Evolutionary conservation across 2,329 filamentous ascomycete genomes (phyloP).

Genomic region (Aureobasidium sp.): DNA sequence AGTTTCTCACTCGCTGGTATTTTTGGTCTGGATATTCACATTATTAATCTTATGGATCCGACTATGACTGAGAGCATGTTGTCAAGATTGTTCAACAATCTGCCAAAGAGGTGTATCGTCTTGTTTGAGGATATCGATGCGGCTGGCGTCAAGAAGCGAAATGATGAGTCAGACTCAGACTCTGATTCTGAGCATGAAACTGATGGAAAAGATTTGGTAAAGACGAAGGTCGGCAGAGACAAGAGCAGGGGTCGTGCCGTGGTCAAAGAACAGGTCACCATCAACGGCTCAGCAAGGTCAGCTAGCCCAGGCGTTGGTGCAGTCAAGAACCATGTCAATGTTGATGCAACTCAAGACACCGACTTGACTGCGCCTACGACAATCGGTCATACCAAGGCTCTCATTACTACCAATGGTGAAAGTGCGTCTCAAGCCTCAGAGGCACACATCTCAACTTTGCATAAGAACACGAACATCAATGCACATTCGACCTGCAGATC

Average conservation of each 20-base stretch:
- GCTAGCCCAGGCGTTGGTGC: background rate
- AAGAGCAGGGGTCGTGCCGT: background rate
- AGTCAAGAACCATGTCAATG: background rate
- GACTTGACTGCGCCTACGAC: background rate
- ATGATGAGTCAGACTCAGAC: slow-evolving; percentile 12
- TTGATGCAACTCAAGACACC: background rate
- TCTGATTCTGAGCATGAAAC: background rate
- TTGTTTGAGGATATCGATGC: slow-evolving; percentile 41
- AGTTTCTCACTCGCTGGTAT: slow-evolving; percentile 37
- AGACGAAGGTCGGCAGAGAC: background rate
- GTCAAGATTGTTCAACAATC: slow-evolving; percentile 33
- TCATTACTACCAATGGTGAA: background rate
- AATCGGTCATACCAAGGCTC: background rate
- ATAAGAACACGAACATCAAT: background rate
- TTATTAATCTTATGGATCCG: slow-evolving; percentile 51
- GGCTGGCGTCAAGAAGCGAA: slow-evolving; percentile 32
- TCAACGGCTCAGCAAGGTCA: background rate
- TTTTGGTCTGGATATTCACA: slow-evolving; percentile 39
- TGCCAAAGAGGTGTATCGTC: slow-evolving; percentile 38
- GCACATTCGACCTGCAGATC: background rate
- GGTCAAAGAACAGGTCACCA: background rate
- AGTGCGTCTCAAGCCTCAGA: background rate
- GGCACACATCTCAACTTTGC: background rate
- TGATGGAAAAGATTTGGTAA: background rate
- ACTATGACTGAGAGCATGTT: slow-evolving; percentile 61